phyloP scores from a whole-genome alignment of 2,329 filamentous ascomycete genomes.

The Diplodia corticola region DNA sequence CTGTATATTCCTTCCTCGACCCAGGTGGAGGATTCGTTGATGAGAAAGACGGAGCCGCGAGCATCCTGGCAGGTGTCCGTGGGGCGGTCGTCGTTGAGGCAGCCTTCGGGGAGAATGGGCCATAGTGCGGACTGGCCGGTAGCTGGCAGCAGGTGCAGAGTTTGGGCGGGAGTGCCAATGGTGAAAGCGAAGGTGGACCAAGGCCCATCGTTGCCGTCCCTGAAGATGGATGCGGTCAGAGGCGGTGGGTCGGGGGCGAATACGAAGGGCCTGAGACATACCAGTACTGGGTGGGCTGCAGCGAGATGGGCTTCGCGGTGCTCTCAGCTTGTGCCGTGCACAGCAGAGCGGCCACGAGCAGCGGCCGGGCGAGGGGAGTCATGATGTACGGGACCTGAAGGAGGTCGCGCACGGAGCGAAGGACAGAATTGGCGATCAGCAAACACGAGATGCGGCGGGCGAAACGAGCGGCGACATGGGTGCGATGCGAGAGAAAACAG shows the following conservation, averaged over 20 bases:
- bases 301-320: constrained; percentile 25
- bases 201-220: constrained; percentile 36
- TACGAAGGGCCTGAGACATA: constrained; percentile 19
- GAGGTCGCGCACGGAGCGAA: background rate
- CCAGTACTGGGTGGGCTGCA: constrained; percentile 32
- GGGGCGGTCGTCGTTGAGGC: constrained; percentile 27
- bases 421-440: background rate
- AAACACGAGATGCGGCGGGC: background rate
- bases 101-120: constrained; percentile 39
- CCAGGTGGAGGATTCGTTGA: constrained; percentile 38
- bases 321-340: background rate
- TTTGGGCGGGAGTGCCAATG: constrained; percentile 34
- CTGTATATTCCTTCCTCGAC: constrained; percentile 35
- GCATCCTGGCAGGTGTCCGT: constrained; percentile 31
- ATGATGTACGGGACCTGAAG: background rate
- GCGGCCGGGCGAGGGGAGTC: background rate
- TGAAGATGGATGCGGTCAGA: constrained; percentile 17
- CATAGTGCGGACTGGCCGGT: constrained; percentile 39
- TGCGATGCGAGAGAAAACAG: background rate
- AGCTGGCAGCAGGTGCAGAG: constrained; percentile 34
- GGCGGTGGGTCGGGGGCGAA: background rate
- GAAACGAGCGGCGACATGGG: constrained; percentile 10
- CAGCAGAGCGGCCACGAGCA: background rate
- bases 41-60: constrained; percentile 35
- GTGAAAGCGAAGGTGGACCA: constrained; percentile 38